Evolutionary conservation across 495 filamentous ascomycete genomes (phyloP).

Genomic region (Diplogelasinospora grovesii): DNA sequence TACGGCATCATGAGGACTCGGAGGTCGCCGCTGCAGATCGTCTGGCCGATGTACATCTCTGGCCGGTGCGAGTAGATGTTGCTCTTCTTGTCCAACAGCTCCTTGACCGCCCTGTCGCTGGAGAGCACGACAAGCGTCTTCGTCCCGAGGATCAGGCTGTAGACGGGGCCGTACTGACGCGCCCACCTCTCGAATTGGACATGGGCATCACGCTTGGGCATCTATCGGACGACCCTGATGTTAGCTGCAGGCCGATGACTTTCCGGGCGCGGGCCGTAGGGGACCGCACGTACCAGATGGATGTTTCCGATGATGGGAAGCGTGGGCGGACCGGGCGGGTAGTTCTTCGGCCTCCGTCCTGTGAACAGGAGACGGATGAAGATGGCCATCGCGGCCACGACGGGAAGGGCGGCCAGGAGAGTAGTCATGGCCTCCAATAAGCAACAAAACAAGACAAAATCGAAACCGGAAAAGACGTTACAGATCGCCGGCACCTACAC

Average conservation of each 20-base stretch:
- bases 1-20: constrained; percentile 34
- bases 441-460: no score
- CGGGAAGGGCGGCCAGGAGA: constrained; percentile 13
- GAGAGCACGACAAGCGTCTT: constrained; percentile 29
- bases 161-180: constrained; percentile 33
- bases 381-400: constrained; percentile 19
- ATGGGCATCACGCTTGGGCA: constrained; percentile 26
- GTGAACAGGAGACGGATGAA: constrained; percentile 20
- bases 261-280: no score
- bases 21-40: constrained; percentile 25
- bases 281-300: constrained; percentile 23
- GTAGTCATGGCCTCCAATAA: constrained; percentile 14
- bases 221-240: constrained; percentile 4
- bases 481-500: no score
- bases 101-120: constrained; percentile 31
- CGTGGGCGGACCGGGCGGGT: constrained; percentile 29
- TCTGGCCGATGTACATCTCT: constrained; percentile 32
- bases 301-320: constrained; percentile 31
- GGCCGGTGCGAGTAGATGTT: constrained; percentile 31
- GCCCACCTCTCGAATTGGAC: constrained; percentile 35
- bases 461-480: no score
- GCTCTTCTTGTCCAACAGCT: constrained; percentile 32
- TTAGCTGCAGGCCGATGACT: background rate
- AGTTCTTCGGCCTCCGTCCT: constrained; percentile 24
- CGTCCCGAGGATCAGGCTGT: constrained; percentile 35